These are phyloP conservation scores for Arbutus unedo DNA, from an alignment of 148 eudicot genomes.

Conservation along the genomic window DNA sequence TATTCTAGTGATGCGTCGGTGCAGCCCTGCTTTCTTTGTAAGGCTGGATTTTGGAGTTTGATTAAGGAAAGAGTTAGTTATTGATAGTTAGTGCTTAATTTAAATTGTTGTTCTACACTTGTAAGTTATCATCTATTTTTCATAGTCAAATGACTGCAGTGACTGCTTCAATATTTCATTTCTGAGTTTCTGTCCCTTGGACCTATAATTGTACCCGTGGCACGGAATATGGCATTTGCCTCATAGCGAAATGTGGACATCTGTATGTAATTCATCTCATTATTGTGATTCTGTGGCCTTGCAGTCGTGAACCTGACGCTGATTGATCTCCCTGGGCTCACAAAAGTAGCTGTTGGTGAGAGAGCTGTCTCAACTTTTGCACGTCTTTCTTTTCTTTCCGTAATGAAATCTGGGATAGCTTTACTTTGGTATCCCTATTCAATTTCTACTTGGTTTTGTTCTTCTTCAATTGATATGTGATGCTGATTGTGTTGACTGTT, in stretches of 20 bases:
- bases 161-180: neutral
- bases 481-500: conserved; percentile 21
- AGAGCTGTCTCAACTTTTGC: neutral
- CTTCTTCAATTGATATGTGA: neutral
- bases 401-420: neutral
- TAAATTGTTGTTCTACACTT: neutral
- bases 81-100: neutral
- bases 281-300: conserved; percentile 19
- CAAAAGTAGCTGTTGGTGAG: conserved; percentile 98
- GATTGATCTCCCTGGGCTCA: conserved; percentile 98
- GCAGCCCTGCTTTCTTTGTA: neutral
- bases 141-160: neutral
- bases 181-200: neutral
- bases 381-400: neutral
- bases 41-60: neutral
- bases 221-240: neutral
- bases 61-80: neutral
- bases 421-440: neutral
- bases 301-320: conserved; percentile 98
- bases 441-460: neutral
- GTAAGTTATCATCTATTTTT: neutral
- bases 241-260: conserved; percentile 7
- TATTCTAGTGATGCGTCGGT: neutral
- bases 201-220: neutral
- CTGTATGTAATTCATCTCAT: conserved; percentile 16